Evolutionary conservation across 805 yeast species (phyloP).

Genomic region (Yamadazyma nakazawae): DNA sequence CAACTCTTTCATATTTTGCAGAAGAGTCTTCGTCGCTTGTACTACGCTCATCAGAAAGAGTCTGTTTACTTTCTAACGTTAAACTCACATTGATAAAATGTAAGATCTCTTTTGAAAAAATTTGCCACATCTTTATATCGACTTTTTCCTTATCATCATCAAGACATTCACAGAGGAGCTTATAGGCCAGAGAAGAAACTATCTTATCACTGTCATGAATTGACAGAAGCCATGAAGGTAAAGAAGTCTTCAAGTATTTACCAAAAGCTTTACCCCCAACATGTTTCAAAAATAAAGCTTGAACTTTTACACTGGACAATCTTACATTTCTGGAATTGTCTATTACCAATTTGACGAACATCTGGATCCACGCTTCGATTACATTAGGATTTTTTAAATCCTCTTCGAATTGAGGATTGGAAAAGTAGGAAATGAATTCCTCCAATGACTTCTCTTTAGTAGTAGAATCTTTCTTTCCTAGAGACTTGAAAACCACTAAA

Average conservation of each 20-base stretch:
- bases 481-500: conserved; percentile 66
- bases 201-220: conserved; percentile 64
- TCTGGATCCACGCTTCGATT: conserved; percentile 68
- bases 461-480: conserved; percentile 75
- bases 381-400: conserved; percentile 45
- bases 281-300: conserved; percentile 44
- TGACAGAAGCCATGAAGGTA: conserved; percentile 75
- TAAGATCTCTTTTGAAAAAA: conserved; percentile 55
- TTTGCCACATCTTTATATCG: conserved; percentile 51
- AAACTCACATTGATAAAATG: conserved; percentile 53
- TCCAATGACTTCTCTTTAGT: conserved; percentile 78
- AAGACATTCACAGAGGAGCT: conserved; percentile 53
- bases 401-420: conserved; percentile 16
- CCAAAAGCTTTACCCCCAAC: conserved; percentile 56
- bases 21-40: conserved; percentile 62
- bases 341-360: conserved; percentile 75
- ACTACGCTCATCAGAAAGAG: conserved; percentile 73
- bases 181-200: conserved; percentile 50
- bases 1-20: conserved; percentile 58
- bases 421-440: conserved; percentile 43
- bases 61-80: conserved; percentile 53
- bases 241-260: conserved; percentile 64
- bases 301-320: conserved; percentile 57
- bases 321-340: conserved; percentile 70
- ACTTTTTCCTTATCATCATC: conserved; percentile 49